A percentile compares a stretch with the other conserved stretches of the same genome.
phyloP scores from a whole-genome alignment of 2,329 filamentous ascomycete species.

The Cytospora schulzeri region DNA sequence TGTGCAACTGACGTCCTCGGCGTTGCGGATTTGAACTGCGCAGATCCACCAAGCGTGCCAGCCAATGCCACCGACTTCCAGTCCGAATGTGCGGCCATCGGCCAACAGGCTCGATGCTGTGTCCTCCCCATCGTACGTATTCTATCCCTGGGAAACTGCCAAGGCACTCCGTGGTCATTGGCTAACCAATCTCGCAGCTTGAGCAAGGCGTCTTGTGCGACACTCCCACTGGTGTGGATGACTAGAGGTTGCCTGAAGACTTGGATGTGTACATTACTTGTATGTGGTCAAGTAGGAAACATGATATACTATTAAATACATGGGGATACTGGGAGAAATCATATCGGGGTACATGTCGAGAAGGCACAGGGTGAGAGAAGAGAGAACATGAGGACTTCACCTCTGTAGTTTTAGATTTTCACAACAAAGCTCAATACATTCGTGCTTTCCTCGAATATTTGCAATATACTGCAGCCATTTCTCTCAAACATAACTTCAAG shows the following conservation, averaged over 20 bases:
- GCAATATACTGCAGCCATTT: too few relatives aligned
- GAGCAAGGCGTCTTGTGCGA: slow-evolving; percentile 40
- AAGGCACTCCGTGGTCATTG: neutral
- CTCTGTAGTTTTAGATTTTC: too few relatives aligned
- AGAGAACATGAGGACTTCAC: too few relatives aligned
- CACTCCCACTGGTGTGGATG: slow-evolving; percentile 34
- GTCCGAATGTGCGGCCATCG: slow-evolving; percentile 48
- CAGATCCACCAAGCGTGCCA: slow-evolving; percentile 32
- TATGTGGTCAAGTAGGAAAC: too few relatives aligned
- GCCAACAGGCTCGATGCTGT: slow-evolving; percentile 62
- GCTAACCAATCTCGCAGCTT: slow-evolving; percentile 31
- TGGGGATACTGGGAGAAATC: too few relatives aligned
- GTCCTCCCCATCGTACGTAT: slow-evolving; percentile 49
- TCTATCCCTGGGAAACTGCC: neutral
- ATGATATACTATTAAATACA: too few relatives aligned
- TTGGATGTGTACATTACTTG: neutral
- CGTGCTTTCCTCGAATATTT: too few relatives aligned
- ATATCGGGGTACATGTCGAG: too few relatives aligned
- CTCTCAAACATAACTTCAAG: too few relatives aligned
- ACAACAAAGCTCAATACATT: too few relatives aligned
- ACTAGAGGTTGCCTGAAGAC: slow-evolving; percentile 18
- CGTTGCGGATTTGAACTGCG: slow-evolving; percentile 59
- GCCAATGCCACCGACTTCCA: slow-evolving; percentile 32
- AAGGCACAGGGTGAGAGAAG: too few relatives aligned
- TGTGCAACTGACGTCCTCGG: slow-evolving; percentile 64